Evolutionary conservation across 805 yeast genomes (phyloP), one percentile per base, ranked within the genome.

Genomic region (Candida xiaguanensis): DNA sequence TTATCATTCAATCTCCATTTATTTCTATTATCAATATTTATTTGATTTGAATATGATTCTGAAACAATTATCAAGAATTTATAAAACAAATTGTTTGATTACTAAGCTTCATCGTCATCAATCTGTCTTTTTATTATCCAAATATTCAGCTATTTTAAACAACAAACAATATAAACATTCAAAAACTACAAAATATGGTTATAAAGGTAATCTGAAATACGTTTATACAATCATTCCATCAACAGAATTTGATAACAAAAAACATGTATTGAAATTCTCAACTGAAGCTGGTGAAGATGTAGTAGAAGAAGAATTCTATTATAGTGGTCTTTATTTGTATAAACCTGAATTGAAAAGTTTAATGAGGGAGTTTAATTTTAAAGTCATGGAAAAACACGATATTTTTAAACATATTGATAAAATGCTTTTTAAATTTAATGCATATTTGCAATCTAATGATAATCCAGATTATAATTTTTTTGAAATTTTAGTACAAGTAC

Each of bases 401-500:
- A 44, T 61, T 15, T 42, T 52, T 17, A 19, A 30, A 4, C 41
- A 50, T 12, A 50, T 59, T 17, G 41, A 47, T 12, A 15, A 17
- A 14, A 50, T 48, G 12, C 42, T 61, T 17, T 28, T 39, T 13
- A 50, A 55, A 22, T 51, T 50, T 38, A 44, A 51, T 28, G 36
- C 34, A 8, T 47, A 48, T 38, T 45, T 50, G 24, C 29, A 31
- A 18, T 36, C 38, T n/a, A 37, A 40, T 11, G 41, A 43, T n/a
- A 38, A 40, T 5, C 40, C 42, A 22, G 42, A 48, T 19, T 32
- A 41, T 5, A 39, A 40, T 23, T 51, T 47, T 36, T 56, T 53
- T 39, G 43, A 45, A 27, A 38, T 55, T 13, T 44, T 52, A 18
- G 47, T 59, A 36, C 60, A 56, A 35, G 42, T 53, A n/a, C 47